These are phyloP conservation scores for Umbelopsis vinacea DNA, from an alignment of 192 early-diverging fungal genomes.

Conservation along the genomic window DNA sequence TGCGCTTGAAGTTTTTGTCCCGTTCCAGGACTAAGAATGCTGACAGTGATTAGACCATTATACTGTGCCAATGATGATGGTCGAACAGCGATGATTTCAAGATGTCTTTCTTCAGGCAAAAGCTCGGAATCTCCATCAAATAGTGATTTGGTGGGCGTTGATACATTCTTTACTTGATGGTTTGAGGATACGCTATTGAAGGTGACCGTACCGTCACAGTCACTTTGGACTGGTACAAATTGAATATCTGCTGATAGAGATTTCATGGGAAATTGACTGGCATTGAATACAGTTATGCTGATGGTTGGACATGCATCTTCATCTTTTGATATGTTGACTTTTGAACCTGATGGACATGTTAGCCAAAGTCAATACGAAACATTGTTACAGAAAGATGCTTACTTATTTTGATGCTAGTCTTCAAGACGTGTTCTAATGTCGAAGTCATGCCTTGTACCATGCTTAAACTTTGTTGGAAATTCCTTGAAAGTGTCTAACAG, in stretches of 20 bases:
- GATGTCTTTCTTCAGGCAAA: background rate
- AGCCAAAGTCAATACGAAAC: background rate
- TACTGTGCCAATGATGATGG: slow-evolving; percentile 16
- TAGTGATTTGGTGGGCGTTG: background rate
- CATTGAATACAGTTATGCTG: background rate
- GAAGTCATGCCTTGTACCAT: slow-evolving; percentile 19
- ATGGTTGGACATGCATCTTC: background rate
- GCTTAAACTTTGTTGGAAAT: slow-evolving; percentile 12
- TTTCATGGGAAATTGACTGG: slow-evolving; percentile 18
- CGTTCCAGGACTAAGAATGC: slow-evolving; percentile 45
- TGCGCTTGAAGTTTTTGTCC: slow-evolving; percentile 36
- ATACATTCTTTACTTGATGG: background rate
- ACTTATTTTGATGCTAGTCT: background rate
- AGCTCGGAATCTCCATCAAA: background rate
- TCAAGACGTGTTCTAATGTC: slow-evolving; percentile 19
- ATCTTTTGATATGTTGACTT: background rate
- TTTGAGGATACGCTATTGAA: background rate
- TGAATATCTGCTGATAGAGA: background rate
- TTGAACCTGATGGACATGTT: background rate
- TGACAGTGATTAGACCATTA: slow-evolving; percentile 17
- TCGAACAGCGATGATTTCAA: slow-evolving; percentile 18
- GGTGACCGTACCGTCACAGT: background rate
- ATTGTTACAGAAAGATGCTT: background rate
- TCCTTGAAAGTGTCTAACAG: background rate
- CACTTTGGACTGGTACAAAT: background rate